Percentiles rank a stretch among this genome's conserved stretches.
Evolutionary conservation across 345 rosid genomes (phyloP).

Genomic region (Arabis alpina): DNA sequence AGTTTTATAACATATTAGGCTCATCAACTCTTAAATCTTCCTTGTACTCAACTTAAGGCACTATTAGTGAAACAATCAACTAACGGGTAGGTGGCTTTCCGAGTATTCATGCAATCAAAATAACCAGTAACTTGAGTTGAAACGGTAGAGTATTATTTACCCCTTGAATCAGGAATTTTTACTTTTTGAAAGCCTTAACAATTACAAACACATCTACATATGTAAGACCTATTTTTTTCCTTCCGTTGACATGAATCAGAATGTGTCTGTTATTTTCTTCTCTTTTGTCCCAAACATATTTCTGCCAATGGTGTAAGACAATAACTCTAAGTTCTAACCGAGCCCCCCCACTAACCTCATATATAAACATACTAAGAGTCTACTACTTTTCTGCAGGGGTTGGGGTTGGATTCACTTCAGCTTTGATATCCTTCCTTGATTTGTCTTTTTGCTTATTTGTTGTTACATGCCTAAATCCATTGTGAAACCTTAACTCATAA

Average conservation of each 20-base stretch:
- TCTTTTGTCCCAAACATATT: conserved; percentile 1
- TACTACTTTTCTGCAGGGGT: conserved; percentile 63
- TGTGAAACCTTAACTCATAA: conserved; percentile 65
- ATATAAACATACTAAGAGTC: conserved; percentile 20
- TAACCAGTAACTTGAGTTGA: no score
- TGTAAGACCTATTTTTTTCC: no score
- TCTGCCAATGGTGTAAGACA: conserved; percentile 15
- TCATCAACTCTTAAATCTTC: not conserved
- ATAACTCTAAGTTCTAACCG: not conserved
- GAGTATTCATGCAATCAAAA: no score
- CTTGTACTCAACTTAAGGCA: conserved; percentile 12
- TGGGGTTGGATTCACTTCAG: conserved; percentile 94
- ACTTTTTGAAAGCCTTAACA: no score
- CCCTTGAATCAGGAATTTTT: no score
- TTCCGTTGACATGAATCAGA: no score
- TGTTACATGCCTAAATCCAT: conserved; percentile 15
- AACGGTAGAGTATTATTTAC: no score
- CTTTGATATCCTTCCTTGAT: conserved; percentile 80
- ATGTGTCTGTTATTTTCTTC: not conserved
- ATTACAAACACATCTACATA: no score
- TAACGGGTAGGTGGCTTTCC: conserved; percentile 4
- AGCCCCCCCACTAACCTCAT: not conserved
- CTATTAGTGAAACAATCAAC: conserved; percentile 2
- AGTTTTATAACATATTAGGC: conserved; percentile 16
- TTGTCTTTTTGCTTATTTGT: conserved; percentile 5